Conservation (phyloP, 495 filamentous ascomycete species). For the Neurospora intermedia region DNA sequence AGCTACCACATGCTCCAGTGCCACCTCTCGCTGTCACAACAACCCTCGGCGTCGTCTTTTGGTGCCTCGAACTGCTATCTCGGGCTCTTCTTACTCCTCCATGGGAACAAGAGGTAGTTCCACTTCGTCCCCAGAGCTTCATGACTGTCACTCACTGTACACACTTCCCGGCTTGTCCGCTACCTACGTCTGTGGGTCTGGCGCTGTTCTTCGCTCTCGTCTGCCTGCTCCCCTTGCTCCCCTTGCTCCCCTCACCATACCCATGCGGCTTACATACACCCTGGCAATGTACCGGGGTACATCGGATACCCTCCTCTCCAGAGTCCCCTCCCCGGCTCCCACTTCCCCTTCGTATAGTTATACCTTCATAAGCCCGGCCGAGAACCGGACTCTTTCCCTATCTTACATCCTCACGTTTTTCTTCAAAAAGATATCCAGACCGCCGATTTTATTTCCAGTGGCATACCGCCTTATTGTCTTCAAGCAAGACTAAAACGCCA, state of each 20-base stretch:
- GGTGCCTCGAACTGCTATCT: background rate
- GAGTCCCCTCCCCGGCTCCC: background rate
- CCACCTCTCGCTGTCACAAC: background rate
- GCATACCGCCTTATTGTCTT: constrained; percentile 71
- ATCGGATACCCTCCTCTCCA: background rate
- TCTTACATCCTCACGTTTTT: constrained; percentile 1
- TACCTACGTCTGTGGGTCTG: background rate
- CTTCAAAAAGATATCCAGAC: background rate
- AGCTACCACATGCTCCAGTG: background rate
- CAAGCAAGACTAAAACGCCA: constrained; percentile 92
- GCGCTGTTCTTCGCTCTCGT: background rate
- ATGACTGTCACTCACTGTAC: background rate
- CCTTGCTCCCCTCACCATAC: background rate
- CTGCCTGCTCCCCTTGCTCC: background rate
- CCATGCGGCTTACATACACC: background rate
- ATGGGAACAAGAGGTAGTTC: background rate
- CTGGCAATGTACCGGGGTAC: background rate
- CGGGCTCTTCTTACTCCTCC: background rate
- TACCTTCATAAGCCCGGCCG: background rate
- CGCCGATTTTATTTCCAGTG: constrained; percentile 22
- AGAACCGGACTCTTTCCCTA: constrained; percentile 2
- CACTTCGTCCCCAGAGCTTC: background rate
- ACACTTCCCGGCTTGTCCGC: background rate
- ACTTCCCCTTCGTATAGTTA: background rate
- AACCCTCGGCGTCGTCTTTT: background rate